These are phyloP conservation scores for Tetradesmus obliquus DNA, from an alignment of 139 green algal species.

Conservation along the genomic window DNA sequence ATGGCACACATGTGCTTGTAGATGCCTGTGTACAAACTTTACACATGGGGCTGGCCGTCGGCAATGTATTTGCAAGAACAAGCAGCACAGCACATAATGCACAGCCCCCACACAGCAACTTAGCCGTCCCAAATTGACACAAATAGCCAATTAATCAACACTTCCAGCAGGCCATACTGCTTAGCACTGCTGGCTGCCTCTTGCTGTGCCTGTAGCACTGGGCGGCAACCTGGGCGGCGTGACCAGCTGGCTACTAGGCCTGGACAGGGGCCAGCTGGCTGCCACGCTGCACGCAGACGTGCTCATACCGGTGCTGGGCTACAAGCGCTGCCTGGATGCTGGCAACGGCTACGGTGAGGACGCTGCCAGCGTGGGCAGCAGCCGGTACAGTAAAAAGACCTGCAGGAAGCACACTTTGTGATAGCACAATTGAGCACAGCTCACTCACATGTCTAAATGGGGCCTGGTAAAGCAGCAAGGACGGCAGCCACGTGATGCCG, in stretches of 20 bases:
- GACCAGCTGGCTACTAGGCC: constrained; percentile 79
- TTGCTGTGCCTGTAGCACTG: constrained; percentile 67
- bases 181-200: background rate
- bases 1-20: background rate
- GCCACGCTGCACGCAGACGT: constrained; percentile 71
- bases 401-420: background rate
- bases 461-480: too few species aligned
- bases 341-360: constrained; percentile 77
- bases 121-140: background rate
- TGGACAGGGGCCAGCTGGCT: constrained; percentile 72
- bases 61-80: too few species aligned
- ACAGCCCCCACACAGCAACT: background rate
- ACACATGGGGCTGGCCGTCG: too few species aligned
- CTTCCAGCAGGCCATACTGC: background rate
- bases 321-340: constrained; percentile 81
- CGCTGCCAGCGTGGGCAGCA: background rate
- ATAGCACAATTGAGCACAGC: background rate
- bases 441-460: background rate
- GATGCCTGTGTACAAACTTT: too few species aligned
- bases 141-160: background rate
- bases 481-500: too few species aligned
- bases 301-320: constrained; percentile 82
- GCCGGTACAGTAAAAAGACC: background rate
- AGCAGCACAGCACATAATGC: background rate
- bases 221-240: constrained; percentile 87